Evolutionary conservation across 208 protist species (phyloP).

Genomic region (Zelonia costaricensis): DNA sequence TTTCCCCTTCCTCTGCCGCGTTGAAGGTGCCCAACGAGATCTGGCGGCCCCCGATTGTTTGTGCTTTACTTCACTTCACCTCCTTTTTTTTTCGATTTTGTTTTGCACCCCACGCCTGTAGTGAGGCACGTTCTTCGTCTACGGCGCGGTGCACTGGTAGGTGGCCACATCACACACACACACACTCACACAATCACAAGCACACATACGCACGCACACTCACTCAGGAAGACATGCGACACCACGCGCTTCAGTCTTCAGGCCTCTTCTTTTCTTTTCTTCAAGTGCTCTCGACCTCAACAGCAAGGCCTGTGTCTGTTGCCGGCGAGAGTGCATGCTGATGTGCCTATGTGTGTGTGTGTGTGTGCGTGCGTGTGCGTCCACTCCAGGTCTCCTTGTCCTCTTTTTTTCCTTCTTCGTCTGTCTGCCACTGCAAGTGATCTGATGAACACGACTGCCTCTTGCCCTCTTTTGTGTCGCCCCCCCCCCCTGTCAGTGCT

Average conservation of each 20-base stretch:
- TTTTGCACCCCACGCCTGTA: background rate
- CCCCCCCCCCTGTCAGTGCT: no score
- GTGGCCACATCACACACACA: background rate
- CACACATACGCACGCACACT: background rate
- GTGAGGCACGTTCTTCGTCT: conserved; percentile 18
- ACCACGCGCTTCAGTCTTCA: background rate
- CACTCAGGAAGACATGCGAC: background rate
- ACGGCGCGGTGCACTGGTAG: background rate
- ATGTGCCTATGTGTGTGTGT: background rate
- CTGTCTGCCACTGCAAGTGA: no score
- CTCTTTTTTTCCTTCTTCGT: conserved; percentile 1
- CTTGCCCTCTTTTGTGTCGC: no score
- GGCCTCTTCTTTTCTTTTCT: background rate
- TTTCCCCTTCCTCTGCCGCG: no score
- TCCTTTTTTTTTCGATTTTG: background rate
- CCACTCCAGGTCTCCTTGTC: background rate
- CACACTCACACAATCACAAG: background rate
- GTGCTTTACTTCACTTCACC: background rate
- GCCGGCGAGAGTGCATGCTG: no score
- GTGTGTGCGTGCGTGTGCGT: background rate
- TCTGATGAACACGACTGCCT: no score
- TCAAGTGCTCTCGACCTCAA: no score
- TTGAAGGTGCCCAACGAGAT: no score
- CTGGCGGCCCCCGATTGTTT: no score
- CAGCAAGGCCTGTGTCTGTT: no score